Conservation (phyloP, 208 protist species). For the Leishmania mexicana region DNA sequence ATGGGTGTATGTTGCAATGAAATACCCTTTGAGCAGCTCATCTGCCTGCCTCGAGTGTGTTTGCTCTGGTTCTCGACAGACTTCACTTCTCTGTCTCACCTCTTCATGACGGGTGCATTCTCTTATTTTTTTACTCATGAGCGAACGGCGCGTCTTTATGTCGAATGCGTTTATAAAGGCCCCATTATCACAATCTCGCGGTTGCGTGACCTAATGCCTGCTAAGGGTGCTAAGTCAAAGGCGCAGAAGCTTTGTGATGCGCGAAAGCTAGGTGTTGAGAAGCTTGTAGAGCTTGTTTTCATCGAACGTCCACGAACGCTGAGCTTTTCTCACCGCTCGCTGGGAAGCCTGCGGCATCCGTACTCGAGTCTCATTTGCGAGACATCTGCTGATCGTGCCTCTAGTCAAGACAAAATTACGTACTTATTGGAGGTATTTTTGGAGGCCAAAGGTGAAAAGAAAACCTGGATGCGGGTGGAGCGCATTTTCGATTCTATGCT, state of each 20-base stretch:
- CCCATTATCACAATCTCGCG: neutral
- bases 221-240: neutral
- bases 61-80: neutral
- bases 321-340: constrained; percentile 76
- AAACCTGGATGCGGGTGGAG: constrained; percentile 56
- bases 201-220: neutral
- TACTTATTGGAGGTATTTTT: constrained; percentile 59
- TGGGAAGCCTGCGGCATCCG: constrained; percentile 68
- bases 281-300: constrained; percentile 72
- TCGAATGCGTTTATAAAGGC: neutral
- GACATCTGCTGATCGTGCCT: constrained; percentile 20
- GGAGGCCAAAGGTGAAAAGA: constrained; percentile 47
- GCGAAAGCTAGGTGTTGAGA: constrained; percentile 43
- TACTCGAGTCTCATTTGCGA: constrained; percentile 56
- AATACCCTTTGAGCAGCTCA: neutral
- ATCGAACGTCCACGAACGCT: constrained; percentile 50
- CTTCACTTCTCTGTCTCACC: neutral
- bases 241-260: constrained; percentile 3
- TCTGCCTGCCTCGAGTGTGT: neutral
- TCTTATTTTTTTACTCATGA: neutral
- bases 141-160: neutral
- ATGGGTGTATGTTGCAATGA: too few relatives aligned
- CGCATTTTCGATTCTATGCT: constrained; percentile 74
- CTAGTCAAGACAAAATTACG: constrained; percentile 29
- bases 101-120: neutral